Conservation (phyloP, 2,329 filamentous ascomycete genomes). For the Anisogramma anomala region DNA sequence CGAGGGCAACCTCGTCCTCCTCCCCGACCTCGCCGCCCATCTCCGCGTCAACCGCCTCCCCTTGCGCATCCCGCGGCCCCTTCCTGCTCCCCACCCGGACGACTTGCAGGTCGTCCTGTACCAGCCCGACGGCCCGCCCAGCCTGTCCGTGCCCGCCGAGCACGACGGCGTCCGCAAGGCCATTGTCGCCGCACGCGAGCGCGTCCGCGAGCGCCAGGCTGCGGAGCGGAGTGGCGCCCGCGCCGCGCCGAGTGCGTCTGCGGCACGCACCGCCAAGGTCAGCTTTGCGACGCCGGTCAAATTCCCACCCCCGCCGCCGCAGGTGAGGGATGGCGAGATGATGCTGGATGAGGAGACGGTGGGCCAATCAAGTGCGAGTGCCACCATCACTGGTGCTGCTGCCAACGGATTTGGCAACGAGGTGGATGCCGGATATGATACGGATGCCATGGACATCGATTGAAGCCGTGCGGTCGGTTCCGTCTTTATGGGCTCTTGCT, state of each 20-base stretch:
- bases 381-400: neutral
- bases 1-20: conserved; percentile 55
- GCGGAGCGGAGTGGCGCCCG: conserved; percentile 23
- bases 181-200: conserved; percentile 65
- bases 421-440: conserved; percentile 29
- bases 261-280: neutral
- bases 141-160: conserved; percentile 62
- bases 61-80: conserved; percentile 28
- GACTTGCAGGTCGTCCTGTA: conserved; percentile 75
- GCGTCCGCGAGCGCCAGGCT: conserved; percentile 50
- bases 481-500: too few species aligned
- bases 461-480: conserved; percentile 18
- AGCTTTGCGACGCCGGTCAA: conserved; percentile 12
- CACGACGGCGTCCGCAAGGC: conserved; percentile 70
- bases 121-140: conserved; percentile 51
- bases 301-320: neutral
- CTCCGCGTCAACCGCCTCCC: conserved; percentile 59
- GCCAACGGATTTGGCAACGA: neutral
- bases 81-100: conserved; percentile 49
- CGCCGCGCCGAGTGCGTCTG: neutral
- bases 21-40: conserved; percentile 76
- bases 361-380: neutral
- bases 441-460: conserved; percentile 59
- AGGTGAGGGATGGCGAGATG: neutral
- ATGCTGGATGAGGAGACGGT: neutral